phyloP scores from a whole-genome alignment of 2,329 filamentous ascomycete genomes.

The Scortechinia acanthostroma region DNA sequence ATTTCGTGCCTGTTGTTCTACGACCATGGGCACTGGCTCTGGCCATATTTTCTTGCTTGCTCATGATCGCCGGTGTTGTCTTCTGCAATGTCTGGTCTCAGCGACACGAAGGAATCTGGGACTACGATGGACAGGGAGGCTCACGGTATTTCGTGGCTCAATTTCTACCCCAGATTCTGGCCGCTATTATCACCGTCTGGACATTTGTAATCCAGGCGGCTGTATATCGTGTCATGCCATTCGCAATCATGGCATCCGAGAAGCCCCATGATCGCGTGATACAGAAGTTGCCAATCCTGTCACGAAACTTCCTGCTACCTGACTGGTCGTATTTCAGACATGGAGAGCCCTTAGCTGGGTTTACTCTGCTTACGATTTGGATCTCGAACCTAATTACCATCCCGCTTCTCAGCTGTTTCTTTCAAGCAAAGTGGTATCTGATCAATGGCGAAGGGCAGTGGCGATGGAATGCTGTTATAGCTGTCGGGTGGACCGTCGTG shows the following conservation, averaged over 20 bases:
- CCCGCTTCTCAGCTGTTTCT: slow-evolving; percentile 49
- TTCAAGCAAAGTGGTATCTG: slow-evolving; percentile 14
- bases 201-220: slow-evolving; percentile 51
- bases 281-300: slow-evolving; percentile 37
- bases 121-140: slow-evolving; percentile 43
- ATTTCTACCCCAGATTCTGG: slow-evolving; percentile 53
- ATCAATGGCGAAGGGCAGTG: slow-evolving; percentile 32
- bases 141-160: slow-evolving; percentile 53
- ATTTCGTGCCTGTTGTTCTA: slow-evolving; percentile 44
- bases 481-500: slow-evolving; percentile 49
- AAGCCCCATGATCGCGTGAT: slow-evolving; percentile 32
- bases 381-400: slow-evolving; percentile 46
- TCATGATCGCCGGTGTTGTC: slow-evolving; percentile 45
- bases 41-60: slow-evolving; percentile 37
- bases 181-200: slow-evolving; percentile 49
- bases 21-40: slow-evolving; percentile 36
- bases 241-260: slow-evolving; percentile 45
- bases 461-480: slow-evolving; percentile 50
- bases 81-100: slow-evolving; percentile 44
- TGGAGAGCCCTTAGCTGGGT: slow-evolving; percentile 41
- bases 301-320: slow-evolving; percentile 48
- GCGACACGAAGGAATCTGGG: slow-evolving; percentile 38
- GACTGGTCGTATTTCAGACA: slow-evolving; percentile 45
- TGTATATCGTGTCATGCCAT: slow-evolving; percentile 50
- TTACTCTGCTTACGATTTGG: slow-evolving; percentile 46